phyloP scores from a whole-genome alignment of 2,329 filamentous ascomycete genomes.

The Fusarium penzigii region DNA sequence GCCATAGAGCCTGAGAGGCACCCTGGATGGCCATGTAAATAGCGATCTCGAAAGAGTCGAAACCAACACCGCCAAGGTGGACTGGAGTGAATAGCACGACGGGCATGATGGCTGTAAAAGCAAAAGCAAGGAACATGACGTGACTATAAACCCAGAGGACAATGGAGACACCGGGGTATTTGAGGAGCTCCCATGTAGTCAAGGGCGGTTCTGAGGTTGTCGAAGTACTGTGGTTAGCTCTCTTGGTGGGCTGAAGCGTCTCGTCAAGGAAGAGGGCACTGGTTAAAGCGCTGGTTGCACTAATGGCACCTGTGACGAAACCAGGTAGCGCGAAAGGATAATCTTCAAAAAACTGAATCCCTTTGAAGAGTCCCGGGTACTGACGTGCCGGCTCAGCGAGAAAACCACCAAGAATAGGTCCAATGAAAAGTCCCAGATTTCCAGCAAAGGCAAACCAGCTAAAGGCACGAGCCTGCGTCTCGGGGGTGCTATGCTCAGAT shows the following conservation, averaged over 20 bases:
- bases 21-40: constrained; percentile 66
- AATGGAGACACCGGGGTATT: constrained; percentile 62
- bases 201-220: constrained; percentile 3
- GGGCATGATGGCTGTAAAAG: constrained; percentile 70
- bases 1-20: constrained; percentile 68
- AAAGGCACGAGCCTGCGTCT: constrained; percentile 73
- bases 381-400: constrained; percentile 67
- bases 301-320: constrained; percentile 56
- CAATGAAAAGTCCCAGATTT: constrained; percentile 74
- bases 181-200: constrained; percentile 49
- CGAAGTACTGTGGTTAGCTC: constrained; percentile 1
- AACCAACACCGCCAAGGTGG: constrained; percentile 63
- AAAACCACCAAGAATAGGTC: constrained; percentile 68
- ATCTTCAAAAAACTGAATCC: constrained; percentile 44
- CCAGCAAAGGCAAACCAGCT: constrained; percentile 75
- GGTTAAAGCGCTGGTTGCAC: constrained; percentile 52
- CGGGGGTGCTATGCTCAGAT: constrained; percentile 67
- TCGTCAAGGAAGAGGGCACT: constrained; percentile 63
- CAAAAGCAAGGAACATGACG: constrained; percentile 67
- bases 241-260: constrained; percentile 43
- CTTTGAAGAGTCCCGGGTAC: constrained; percentile 57
- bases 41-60: constrained; percentile 64
- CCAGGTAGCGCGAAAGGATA: constrained; percentile 60
- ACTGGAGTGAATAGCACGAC: constrained; percentile 69
- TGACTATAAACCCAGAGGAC: constrained; percentile 68